Base-by-base conservation (phyloP, 2,329 filamentous ascomycete species). In the Aspergillus sp. region DNA sequence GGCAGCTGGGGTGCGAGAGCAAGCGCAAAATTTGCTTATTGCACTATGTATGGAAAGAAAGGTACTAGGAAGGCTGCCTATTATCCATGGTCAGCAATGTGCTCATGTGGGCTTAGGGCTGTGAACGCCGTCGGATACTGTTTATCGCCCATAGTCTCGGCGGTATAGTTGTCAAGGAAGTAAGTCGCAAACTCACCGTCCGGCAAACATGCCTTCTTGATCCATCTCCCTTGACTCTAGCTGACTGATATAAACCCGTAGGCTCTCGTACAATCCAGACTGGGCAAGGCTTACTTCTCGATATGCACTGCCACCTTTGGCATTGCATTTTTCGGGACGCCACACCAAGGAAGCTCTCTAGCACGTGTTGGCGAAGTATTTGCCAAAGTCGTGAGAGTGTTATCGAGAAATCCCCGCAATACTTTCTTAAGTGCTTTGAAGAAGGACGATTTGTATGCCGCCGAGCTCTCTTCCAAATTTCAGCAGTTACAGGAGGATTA, bases 101-200 rank as follows among this genome's bases (percentile, higher is more conserved):
- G 19, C 19, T 19, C 19, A 19, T 19, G 19, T 19, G 19, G 19
- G 19, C 7, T 3, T 32, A 48, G 47, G 46, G 34, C 7, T 51
- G 44, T 27, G 30, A 46, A 42, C n/a, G 19, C 44, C 44, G 58
- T 28, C 57, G 57, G 28, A 54, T 61, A 6, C 50, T 62, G 10
- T 63, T 62, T 34, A 55, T 59, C 40, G 52, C 51, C n/a, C 59
- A 62, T 42, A 58, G 52, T 30, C 53, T 62, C 30, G 59, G 59
- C 8, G 59, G 60, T 2, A 56, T 63, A 32, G 52, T 63, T n/a
- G 52, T 61, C 27, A 62, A 63, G 45, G 49, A 60, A 51, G 60
- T 55, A 48, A n/a, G 40, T 12, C 6, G 8, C 8, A 32, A 32
- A 2, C 7, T 32, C 19, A 7, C 6, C 5, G 3, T 41, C 28